A percentile compares a stretch with the other conserved stretches of the same genome.
phyloP scores from a whole-genome alignment of 202 grass and related monocot genomes.

The Digitaria exilis region DNA sequence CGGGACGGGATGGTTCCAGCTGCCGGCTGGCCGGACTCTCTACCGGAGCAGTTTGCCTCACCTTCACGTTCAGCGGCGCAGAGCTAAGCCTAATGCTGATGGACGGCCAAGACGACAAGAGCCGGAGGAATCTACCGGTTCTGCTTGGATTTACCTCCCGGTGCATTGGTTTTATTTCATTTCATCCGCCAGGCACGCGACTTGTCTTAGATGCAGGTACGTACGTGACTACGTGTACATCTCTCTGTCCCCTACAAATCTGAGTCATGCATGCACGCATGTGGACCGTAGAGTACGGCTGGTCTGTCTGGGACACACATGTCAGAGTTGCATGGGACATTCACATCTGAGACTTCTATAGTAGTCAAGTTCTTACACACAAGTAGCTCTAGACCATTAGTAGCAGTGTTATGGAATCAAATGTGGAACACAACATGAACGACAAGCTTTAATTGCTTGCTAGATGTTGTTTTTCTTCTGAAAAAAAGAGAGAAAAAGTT shows the following conservation, averaged over 20 bases:
- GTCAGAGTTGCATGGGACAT: not conserved
- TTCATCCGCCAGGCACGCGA: slow-evolving; percentile 15
- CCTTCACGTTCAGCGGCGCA: slow-evolving; percentile 36
- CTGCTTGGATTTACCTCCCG: slow-evolving; percentile 51
- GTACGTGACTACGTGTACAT: slow-evolving; percentile 8
- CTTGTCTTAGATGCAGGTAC: slow-evolving; percentile 25
- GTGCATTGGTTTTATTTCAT: not conserved
- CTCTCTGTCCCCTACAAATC: slow-evolving; percentile 22
- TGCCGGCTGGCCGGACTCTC: slow-evolving; percentile 29
- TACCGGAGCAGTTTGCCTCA: slow-evolving; percentile 30
- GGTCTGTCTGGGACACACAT: not conserved
- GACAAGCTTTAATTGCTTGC: not conserved
- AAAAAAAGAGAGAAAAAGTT: no score
- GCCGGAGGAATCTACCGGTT: slow-evolving; percentile 42
- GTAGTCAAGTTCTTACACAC: no score
- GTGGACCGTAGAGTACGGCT: slow-evolving; percentile 13
- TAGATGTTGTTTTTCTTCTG: not conserved
- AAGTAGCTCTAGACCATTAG: not conserved
- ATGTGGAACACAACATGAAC: not conserved
- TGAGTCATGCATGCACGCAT: slow-evolving; percentile 33
- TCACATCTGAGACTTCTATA: slow-evolving; percentile 23
- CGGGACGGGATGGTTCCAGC: slow-evolving; percentile 46
- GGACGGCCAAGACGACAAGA: slow-evolving; percentile 21
- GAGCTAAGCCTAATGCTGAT: slow-evolving; percentile 2
- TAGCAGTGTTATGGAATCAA: not conserved